Evolutionary conservation across 208 protist genomes (phyloP).

Genomic region (Wallacemonas sp.): DNA sequence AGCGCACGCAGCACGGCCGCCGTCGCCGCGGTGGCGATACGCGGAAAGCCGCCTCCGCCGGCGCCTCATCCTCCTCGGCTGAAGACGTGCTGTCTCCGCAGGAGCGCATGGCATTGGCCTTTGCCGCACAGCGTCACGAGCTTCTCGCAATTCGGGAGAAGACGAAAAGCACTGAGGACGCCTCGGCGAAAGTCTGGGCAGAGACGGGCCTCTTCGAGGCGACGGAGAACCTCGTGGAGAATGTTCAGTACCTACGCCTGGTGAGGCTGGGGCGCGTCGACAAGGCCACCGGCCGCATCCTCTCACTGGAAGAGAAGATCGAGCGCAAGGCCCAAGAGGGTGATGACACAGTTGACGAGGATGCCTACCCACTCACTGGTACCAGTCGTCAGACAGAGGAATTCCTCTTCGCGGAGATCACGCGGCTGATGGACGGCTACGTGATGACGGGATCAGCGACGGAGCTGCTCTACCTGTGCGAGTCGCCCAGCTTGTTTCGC

Average conservation of each 20-base stretch:
- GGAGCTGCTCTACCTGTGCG: slow-evolving; percentile 50
- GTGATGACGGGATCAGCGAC: slow-evolving; percentile 28
- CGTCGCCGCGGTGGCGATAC: too few relatives aligned
- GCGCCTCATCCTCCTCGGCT: too few relatives aligned
- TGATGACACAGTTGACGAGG: not conserved
- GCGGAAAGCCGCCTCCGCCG: too few relatives aligned
- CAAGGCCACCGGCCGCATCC: not conserved
- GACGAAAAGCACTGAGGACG: not conserved
- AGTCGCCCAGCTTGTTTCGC: slow-evolving; percentile 44
- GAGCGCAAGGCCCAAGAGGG: not conserved
- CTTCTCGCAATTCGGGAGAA: not conserved
- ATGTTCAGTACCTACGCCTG: slow-evolving; percentile 43
- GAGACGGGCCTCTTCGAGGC: slow-evolving; percentile 32
- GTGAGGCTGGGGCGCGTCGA: slow-evolving; percentile 35
- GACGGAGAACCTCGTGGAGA: slow-evolving; percentile 55
- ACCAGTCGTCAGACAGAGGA: slow-evolving; percentile 26
- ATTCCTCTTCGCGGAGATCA: slow-evolving; percentile 45
- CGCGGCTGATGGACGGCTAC: slow-evolving; percentile 45
- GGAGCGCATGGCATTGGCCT: not conserved
- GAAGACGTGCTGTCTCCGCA: not conserved
- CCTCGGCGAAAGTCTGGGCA: slow-evolving; percentile 28
- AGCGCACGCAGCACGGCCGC: too few relatives aligned
- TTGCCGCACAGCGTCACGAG: not conserved
- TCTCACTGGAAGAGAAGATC: not conserved
- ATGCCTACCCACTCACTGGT: slow-evolving; percentile 24